Percentiles rank a stretch among this genome's conserved stretches.
Conservation (phyloP, 129 eudicot genomes). For the Flaveria trinervia region DNA sequence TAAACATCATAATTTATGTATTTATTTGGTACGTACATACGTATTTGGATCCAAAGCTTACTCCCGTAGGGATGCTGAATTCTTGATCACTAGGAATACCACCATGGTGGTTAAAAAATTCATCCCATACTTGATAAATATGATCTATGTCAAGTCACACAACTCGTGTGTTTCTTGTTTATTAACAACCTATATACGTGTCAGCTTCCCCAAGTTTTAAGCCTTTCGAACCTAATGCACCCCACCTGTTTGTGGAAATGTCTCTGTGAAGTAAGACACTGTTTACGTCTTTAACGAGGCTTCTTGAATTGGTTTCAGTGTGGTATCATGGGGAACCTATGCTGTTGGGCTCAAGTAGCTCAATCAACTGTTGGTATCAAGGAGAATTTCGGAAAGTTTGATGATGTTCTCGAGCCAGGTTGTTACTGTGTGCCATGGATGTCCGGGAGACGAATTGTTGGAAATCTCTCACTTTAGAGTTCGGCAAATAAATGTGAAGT, state of each 20-base stretch:
- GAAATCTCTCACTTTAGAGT: conserved; percentile 52
- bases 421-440: conserved; percentile 69
- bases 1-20: too few species aligned
- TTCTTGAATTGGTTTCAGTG: conserved; percentile 13
- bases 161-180: too few species aligned
- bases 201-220: too few species aligned
- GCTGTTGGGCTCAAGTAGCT: conserved; percentile 55
- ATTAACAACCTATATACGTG: too few species aligned
- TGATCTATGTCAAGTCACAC: too few species aligned
- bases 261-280: conserved; percentile 1
- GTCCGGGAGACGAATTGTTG: conserved; percentile 51
- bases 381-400: conserved; percentile 58
- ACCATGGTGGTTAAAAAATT: too few species aligned
- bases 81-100: too few species aligned
- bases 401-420: conserved; percentile 65
- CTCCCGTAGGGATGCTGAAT: too few species aligned
- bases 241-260: conserved; percentile 27
- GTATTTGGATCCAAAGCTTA: too few species aligned
- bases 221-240: neutral
- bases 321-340: conserved; percentile 49
- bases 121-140: too few species aligned
- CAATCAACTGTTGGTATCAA: conserved; percentile 67
- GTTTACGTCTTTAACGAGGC: too few species aligned
- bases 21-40: too few species aligned
- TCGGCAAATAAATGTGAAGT: conserved; percentile 65